These are phyloP conservation scores for Sclerotinia trifoliorum DNA, from an alignment of 2,329 filamentous ascomycete species.

Conservation along the genomic window DNA sequence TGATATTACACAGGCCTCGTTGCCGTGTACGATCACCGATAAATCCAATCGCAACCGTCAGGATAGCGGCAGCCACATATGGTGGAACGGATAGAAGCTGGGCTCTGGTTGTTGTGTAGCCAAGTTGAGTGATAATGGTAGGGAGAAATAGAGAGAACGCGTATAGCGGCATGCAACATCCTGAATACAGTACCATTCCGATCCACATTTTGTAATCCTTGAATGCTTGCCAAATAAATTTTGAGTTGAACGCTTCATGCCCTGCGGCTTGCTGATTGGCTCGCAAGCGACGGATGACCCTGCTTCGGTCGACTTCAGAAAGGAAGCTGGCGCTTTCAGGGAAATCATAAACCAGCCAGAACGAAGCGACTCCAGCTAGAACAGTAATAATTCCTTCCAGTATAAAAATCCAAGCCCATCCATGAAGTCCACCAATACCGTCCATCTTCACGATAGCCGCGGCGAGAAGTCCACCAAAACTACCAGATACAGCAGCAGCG, in stretches of 20 bases:
- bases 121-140: slow-evolving; percentile 66
- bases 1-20: slow-evolving; percentile 79
- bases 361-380: slow-evolving; percentile 64
- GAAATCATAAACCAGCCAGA: slow-evolving; percentile 81
- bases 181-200: slow-evolving; percentile 76
- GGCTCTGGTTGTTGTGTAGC: slow-evolving; percentile 57
- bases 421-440: slow-evolving; percentile 55
- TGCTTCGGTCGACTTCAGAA: slow-evolving; percentile 63
- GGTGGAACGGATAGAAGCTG: slow-evolving; percentile 75
- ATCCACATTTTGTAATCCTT: slow-evolving; percentile 84
- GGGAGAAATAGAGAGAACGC: slow-evolving; percentile 77
- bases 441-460: slow-evolving; percentile 70
- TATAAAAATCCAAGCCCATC: slow-evolving; percentile 68
- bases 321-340: slow-evolving; percentile 75
- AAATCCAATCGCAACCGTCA: slow-evolving; percentile 70
- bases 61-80: slow-evolving; percentile 66
- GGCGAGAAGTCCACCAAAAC: slow-evolving; percentile 72
- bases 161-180: slow-evolving; percentile 69
- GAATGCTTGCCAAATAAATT: slow-evolving; percentile 68
- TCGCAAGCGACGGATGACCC: slow-evolving; percentile 69
- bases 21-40: slow-evolving; percentile 71
- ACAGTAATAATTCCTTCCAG: slow-evolving; percentile 70
- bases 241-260: slow-evolving; percentile 71
- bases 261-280: slow-evolving; percentile 72
- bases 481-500: slow-evolving; percentile 75